Evolutionary conservation across 768 basidiomycete genomes (phyloP), one percentile per base, ranked within the genome.

Genomic region (Rhizopogon roseolus): DNA sequence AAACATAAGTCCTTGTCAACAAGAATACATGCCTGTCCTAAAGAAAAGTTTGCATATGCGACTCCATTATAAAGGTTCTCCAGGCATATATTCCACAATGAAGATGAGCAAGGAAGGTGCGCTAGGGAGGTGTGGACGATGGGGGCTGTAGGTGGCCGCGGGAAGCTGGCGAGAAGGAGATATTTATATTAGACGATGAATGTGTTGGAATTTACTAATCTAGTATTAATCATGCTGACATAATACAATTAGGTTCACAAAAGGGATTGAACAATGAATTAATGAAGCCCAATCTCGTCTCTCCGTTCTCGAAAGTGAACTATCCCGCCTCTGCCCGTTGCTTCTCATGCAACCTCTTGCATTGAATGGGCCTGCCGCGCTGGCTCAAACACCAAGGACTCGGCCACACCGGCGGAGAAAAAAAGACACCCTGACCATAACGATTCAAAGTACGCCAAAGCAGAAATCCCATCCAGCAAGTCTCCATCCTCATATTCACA

Each of bases 51-150:
- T 3, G 77, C 85, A 67, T 90, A 90, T 9, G 73, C 78, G 7
- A 84, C 82, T 3, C 68, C 78, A 0, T 74, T 65, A 62, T 82
- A 89, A 61, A 79, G 84, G 57, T 87, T 77, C 53, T 87, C 85
- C 0, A 86, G 83, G 62, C 92, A 92, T 49, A 92, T 80, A 8
- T 76, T 66, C 80, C 87, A 84, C n/a, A 81, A 81, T 19, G 77
- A 76, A 28, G 74, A 75, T 28, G 78, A 71, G 34, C 64, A 62
- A 14, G 85, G 82, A 10, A 89, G 74, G 29, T 78, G 79, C 2
- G 84, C 78, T 6, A 90, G 74, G 5, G 85, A 87, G 2, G 80
- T 69, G 53, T 86, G 73, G 3, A 86, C 66, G 40, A 66, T 60
- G 3, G 81, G 68, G 0, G 78, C 71, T 27, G 70, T 69, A 0